Percentiles rank a stretch among this genome's conserved stretches.
Evolutionary conservation across 441 rosid species (phyloP).

Genomic region (Pelargonium fulgidum): DNA sequence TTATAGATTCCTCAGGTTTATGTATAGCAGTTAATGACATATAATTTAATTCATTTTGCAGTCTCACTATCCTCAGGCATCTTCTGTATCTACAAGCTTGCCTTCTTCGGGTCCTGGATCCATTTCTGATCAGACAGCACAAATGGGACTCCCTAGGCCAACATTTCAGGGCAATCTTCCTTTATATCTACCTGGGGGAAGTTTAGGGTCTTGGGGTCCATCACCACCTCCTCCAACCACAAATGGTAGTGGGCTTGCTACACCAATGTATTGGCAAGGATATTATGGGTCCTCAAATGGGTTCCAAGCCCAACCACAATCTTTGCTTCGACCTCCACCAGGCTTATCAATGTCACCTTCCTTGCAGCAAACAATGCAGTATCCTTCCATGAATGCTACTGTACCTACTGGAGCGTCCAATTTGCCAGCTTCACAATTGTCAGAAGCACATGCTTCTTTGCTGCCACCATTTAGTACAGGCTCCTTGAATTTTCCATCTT

Average conservation of each 20-base stretch:
- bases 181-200: conserved; percentile 24
- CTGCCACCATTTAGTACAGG: conserved; percentile 21
- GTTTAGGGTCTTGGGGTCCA: conserved; percentile 28
- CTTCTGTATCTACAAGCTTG: conserved; percentile 22
- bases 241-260: conserved; percentile 27
- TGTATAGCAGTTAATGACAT: not conserved
- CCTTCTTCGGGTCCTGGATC: conserved; percentile 25
- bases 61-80: conserved; percentile 30
- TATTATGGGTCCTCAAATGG: conserved; percentile 31
- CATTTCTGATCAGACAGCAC: conserved; percentile 18
- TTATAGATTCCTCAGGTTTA: not conserved
- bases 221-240: conserved; percentile 23
- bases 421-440: conserved; percentile 22
- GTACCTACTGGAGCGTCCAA: not conserved
- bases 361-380: conserved; percentile 31
- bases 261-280: conserved; percentile 41
- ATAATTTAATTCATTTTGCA: conserved; percentile 19
- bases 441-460: conserved; percentile 22
- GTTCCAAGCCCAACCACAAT: conserved; percentile 28
- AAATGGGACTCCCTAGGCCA: conserved; percentile 23
- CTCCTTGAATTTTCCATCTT: conserved; percentile 19
- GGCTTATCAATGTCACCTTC: conserved; percentile 30
- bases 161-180: conserved; percentile 26
- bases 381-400: conserved; percentile 23
- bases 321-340: conserved; percentile 22